Evolutionary conservation across 345 rosid genomes (phyloP).

Genomic region (Salix arbutifolia): DNA sequence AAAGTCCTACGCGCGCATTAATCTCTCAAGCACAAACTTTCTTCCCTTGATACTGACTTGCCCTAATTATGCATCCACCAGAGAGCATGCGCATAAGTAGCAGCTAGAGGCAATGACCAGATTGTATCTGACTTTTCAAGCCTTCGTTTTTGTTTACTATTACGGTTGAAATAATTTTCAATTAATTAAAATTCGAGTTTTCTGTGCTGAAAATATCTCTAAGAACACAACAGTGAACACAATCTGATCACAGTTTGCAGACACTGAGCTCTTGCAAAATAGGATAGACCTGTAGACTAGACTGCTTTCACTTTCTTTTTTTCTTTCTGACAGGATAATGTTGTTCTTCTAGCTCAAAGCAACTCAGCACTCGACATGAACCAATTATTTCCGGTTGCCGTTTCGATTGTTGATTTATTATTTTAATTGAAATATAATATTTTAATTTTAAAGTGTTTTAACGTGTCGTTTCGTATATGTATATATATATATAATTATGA

Average conservation of each 20-base stretch:
- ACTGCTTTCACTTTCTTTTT: not conserved
- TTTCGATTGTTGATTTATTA: too few species aligned
- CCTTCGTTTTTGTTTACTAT: too few species aligned
- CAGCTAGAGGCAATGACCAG: not conserved
- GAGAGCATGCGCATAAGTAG: not conserved
- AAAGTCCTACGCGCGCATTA: not conserved
- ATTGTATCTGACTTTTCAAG: not conserved
- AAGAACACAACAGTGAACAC: too few species aligned
- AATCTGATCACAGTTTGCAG: not conserved
- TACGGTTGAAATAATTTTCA: too few species aligned
- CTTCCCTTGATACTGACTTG: not conserved
- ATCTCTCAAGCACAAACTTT: not conserved
- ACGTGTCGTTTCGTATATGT: too few species aligned
- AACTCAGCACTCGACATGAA: not conserved
- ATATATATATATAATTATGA: too few species aligned
- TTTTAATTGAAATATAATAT: too few species aligned
- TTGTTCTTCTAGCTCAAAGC: not conserved
- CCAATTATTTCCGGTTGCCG: too few species aligned
- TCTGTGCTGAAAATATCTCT: too few species aligned
- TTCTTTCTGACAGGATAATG: too few species aligned
- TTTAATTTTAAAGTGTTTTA: rapidly evolving
- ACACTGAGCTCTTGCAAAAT: not conserved
- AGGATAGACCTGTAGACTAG: not conserved
- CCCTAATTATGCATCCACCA: not conserved
- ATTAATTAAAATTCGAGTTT: too few species aligned